Percentiles rank a stretch among this genome's conserved stretches.
phyloP scores from a whole-genome alignment of 1,284 basidiomycete species.

The Boletus semigastroideus region DNA sequence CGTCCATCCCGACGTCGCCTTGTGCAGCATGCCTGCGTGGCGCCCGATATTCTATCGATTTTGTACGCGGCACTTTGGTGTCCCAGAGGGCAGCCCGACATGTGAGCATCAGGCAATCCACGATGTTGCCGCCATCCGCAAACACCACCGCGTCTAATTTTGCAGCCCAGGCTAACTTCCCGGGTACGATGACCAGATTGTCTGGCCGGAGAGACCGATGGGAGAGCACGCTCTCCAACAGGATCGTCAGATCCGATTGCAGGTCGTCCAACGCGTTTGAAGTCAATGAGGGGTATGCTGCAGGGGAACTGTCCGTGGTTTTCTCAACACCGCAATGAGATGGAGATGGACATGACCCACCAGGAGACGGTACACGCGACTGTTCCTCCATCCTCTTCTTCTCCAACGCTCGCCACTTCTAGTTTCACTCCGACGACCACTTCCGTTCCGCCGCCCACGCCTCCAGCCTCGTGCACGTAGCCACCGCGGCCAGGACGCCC shows the following conservation, averaged over 20 bases:
- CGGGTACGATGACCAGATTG: slow-evolving; percentile 62
- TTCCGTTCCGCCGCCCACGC: slow-evolving; percentile 28
- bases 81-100: slow-evolving; percentile 76
- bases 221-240: slow-evolving; percentile 58
- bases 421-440: slow-evolving; percentile 58
- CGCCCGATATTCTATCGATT: slow-evolving; percentile 56
- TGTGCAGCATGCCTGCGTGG: slow-evolving; percentile 32
- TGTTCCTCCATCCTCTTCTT: slow-evolving; percentile 55
- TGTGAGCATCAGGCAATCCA: slow-evolving; percentile 76
- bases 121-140: slow-evolving; percentile 68
- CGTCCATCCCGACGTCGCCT: slow-evolving; percentile 47
- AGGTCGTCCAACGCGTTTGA: slow-evolving; percentile 66
- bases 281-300: slow-evolving; percentile 70
- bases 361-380: slow-evolving; percentile 70
- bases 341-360: slow-evolving; percentile 43
- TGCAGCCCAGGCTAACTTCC: slow-evolving; percentile 67
- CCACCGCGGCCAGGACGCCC: slow-evolving; percentile 61
- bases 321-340: slow-evolving; percentile 8
- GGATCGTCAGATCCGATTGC: slow-evolving; percentile 62
- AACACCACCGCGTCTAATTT: slow-evolving; percentile 70
- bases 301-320: slow-evolving; percentile 56
- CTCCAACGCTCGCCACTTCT: slow-evolving; percentile 59
- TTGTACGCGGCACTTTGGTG: slow-evolving; percentile 73
- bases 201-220: slow-evolving; percentile 60
- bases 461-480: slow-evolving; percentile 32